These are phyloP conservation scores for Myxozyma lipomycoides DNA, from an alignment of 805 yeast species.

Conservation along the genomic window DNA sequence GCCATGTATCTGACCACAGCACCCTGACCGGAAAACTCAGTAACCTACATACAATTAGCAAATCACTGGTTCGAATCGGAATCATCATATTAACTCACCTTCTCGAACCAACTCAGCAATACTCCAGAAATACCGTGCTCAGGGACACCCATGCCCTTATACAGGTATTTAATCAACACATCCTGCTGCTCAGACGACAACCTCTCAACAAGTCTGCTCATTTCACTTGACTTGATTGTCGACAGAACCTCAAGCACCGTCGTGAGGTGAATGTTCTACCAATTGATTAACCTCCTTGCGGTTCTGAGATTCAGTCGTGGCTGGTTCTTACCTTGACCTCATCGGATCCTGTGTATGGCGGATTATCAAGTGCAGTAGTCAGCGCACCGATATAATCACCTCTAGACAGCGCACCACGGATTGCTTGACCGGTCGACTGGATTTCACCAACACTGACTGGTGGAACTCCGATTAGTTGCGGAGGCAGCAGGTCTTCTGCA, in stretches of 20 bases:
- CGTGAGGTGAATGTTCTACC: constrained; percentile 43
- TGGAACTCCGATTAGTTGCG: constrained; percentile 39
- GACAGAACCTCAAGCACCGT: constrained; percentile 69
- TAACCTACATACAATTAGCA: constrained; percentile 40
- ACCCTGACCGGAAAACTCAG: constrained; percentile 80
- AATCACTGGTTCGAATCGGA: background rate
- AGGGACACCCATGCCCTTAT: constrained; percentile 74
- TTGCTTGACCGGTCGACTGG: constrained; percentile 37
- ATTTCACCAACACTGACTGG: constrained; percentile 53
- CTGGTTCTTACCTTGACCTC: constrained; percentile 43
- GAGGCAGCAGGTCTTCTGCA: constrained; percentile 58
- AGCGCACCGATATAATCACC: constrained; percentile 73
- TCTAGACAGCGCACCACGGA: constrained; percentile 59
- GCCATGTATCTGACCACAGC: constrained; percentile 81
- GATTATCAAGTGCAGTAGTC: constrained; percentile 56
- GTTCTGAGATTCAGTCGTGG: constrained; percentile 4
- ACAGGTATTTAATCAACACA: constrained; percentile 74
- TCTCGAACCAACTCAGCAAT: constrained; percentile 87
- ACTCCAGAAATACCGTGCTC: constrained; percentile 65
- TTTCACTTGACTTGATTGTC: constrained; percentile 64
- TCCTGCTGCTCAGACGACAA: constrained; percentile 67
- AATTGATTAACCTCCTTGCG: constrained; percentile 5
- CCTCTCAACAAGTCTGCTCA: constrained; percentile 54
- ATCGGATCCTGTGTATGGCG: constrained; percentile 79
- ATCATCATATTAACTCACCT: constrained; percentile 34